Percentiles rank a stretch among this genome's conserved stretches.
Conservation (phyloP, 2,329 filamentous ascomycete species). For the Coccinonectria pachysandricola region DNA sequence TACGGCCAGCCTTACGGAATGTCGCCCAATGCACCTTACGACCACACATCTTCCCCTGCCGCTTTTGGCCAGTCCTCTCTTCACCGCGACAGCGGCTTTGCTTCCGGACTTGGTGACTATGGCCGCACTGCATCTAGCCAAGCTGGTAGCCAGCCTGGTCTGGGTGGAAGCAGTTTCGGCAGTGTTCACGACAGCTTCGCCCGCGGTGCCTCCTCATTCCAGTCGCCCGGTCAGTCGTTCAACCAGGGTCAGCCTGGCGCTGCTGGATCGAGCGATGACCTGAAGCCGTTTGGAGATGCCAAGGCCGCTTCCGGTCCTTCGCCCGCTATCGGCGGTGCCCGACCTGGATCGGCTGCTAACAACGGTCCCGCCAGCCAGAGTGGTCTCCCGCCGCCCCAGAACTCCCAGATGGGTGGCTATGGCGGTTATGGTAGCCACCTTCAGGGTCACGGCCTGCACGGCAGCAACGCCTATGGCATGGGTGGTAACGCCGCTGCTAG, state of each 20-base stretch:
- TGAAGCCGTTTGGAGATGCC: constrained; percentile 49
- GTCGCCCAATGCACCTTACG: constrained; percentile 46
- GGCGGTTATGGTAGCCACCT: constrained; percentile 46
- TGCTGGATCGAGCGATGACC: constrained; percentile 36
- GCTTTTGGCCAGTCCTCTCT: constrained; percentile 45
- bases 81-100: constrained; percentile 39
- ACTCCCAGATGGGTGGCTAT: constrained; percentile 46
- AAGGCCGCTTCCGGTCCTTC: constrained; percentile 46
- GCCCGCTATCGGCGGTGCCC: constrained; percentile 44
- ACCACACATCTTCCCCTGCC: constrained; percentile 44
- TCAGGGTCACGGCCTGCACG: constrained; percentile 43
- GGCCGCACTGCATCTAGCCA: constrained; percentile 40
- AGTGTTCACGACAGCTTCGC: constrained; percentile 46
- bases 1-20: constrained; percentile 49
- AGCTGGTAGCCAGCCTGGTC: constrained; percentile 38
- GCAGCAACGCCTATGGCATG: constrained; percentile 45
- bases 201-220: constrained; percentile 42
- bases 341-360: constrained; percentile 49
- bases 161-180: constrained; percentile 41
- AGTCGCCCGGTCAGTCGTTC: constrained; percentile 45
- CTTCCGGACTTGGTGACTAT: constrained; percentile 44
- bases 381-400: constrained; percentile 46
- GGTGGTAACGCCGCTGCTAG: constrained; percentile 38
- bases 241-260: constrained; percentile 36
- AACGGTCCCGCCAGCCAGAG: constrained; percentile 37